phyloP scores from a whole-genome alignment of 345 rosid species.

The Aquilaria yunnanensis region DNA sequence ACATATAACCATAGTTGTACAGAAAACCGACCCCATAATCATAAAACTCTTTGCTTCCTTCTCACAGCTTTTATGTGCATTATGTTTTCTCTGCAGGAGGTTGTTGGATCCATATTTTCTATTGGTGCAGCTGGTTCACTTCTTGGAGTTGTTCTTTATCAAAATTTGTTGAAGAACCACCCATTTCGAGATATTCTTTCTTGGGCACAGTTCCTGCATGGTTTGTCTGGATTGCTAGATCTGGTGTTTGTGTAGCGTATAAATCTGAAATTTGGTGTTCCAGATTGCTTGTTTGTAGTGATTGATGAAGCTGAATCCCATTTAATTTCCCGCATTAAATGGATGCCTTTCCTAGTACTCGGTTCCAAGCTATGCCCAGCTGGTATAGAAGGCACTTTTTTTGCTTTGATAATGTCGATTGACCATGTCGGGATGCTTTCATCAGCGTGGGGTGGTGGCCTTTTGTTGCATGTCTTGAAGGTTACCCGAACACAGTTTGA shows the following conservation, averaged over 20 bases:
- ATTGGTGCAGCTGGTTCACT: slow-evolving; percentile 66
- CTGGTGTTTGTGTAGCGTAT: slow-evolving; percentile 52
- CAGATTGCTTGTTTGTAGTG: slow-evolving; percentile 62
- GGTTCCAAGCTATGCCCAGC: slow-evolving; percentile 73
- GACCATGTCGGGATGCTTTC: slow-evolving; percentile 51
- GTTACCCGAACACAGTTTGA: slow-evolving; percentile 58
- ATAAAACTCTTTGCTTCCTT: too few species aligned
- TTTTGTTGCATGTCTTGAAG: slow-evolving; percentile 41
- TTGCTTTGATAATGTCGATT: slow-evolving; percentile 70
- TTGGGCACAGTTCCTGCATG: slow-evolving; percentile 56
- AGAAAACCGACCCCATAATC: too few species aligned
- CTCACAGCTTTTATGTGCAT: too few species aligned
- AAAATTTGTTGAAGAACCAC: slow-evolving; percentile 47
- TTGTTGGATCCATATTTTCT: slow-evolving; percentile 59
- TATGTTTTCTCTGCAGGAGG: slow-evolving; percentile 33
- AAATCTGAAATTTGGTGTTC: slow-evolving; percentile 55
- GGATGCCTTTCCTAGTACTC: slow-evolving; percentile 73
- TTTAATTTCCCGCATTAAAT: slow-evolving; percentile 54
- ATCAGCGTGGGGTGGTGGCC: slow-evolving; percentile 63
- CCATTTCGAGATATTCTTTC: slow-evolving; percentile 47
- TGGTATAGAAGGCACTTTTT: slow-evolving; percentile 77
- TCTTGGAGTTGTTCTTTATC: slow-evolving; percentile 55
- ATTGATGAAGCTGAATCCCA: slow-evolving; percentile 45
- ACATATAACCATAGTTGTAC: too few species aligned
- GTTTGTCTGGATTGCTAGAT: slow-evolving; percentile 63